Percentiles rank a stretch among this genome's conserved stretches.
These are phyloP conservation scores for Plasmodium gonderi DNA, from an alignment of 169 alveolate genomes.

Conservation along the genomic window DNA sequence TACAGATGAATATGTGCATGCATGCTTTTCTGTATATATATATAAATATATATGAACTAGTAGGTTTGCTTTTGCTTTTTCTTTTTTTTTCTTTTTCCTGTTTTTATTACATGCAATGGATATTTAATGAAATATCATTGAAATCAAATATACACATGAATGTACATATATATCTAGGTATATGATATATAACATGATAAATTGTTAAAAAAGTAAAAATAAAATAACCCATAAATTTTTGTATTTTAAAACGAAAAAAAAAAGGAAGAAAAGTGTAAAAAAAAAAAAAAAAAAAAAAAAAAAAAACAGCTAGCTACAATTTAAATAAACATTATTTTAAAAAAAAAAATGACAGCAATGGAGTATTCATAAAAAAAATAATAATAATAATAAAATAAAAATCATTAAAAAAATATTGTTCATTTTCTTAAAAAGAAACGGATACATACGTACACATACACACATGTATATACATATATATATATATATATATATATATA, in stretches of 20 bases:
- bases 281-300: slow-evolving; percentile 16
- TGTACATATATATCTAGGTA: background rate
- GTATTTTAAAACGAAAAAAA: slow-evolving; percentile 28
- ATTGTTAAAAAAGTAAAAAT: slow-evolving; percentile 23
- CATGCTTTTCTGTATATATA: background rate
- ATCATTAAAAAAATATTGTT: slow-evolving; percentile 23
- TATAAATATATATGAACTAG: background rate
- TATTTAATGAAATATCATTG: slow-evolving; percentile 21
- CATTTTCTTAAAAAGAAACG: background rate
- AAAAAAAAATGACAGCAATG: slow-evolving; percentile 26
- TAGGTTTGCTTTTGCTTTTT: background rate
- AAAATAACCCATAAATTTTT: background rate
- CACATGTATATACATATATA: too few species aligned
- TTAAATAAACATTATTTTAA: background rate
- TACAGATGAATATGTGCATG: background rate
- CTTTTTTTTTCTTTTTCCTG: slow-evolving; percentile 7
- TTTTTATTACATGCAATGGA: slow-evolving; percentile 5
- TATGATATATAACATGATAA: slow-evolving; percentile 1
- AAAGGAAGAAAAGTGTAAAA: background rate
- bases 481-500: too few species aligned
- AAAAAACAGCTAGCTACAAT: background rate
- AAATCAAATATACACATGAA: slow-evolving; percentile 29
- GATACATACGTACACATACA: background rate
- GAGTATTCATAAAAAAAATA: background rate
- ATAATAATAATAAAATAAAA: background rate